Percentiles rank a stretch among this genome's conserved stretches.
phyloP scores from a whole-genome alignment of 1,284 basidiomycete species.

The Cryptococcus sp. region DNA sequence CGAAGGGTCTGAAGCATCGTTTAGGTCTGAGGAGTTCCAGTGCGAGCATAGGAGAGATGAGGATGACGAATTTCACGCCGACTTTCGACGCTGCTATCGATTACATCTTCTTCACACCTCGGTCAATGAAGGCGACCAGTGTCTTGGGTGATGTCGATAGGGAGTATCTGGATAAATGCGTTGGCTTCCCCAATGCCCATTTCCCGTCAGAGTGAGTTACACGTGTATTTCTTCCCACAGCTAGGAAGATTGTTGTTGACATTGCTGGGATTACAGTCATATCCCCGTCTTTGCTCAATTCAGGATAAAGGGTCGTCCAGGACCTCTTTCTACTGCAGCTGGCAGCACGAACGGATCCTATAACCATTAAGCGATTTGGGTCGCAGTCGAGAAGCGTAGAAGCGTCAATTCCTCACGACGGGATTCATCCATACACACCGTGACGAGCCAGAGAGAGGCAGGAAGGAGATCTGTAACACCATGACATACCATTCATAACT shows the following conservation, averaged over 20 bases:
- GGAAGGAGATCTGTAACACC: no score
- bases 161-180: constrained; percentile 81
- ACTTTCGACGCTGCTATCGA: constrained; percentile 82
- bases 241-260: not conserved
- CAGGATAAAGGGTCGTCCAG: constrained; percentile 44
- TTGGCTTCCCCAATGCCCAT: constrained; percentile 96
- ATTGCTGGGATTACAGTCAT: constrained; percentile 39
- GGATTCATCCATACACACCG: no score
- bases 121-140: constrained; percentile 77
- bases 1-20: constrained; percentile 79
- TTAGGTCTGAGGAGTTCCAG: constrained; percentile 85
- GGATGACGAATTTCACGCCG: constrained; percentile 90
- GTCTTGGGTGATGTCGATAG: constrained; percentile 87
- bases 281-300: constrained; percentile 55
- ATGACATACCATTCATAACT: no score
- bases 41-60: constrained; percentile 65
- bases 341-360: no score
- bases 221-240: constrained; percentile 57
- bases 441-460: no score
- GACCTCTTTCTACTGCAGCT: constrained; percentile 57
- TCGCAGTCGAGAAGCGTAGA: no score
- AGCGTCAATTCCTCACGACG: no score
- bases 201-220: constrained; percentile 88
- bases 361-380: no score
- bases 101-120: constrained; percentile 88